Evolutionary conservation across 192 early-diverging fungal species (phyloP), one percentile per base, ranked within the genome.

Genomic region (Rhizoclosmatium globosum): DNA sequence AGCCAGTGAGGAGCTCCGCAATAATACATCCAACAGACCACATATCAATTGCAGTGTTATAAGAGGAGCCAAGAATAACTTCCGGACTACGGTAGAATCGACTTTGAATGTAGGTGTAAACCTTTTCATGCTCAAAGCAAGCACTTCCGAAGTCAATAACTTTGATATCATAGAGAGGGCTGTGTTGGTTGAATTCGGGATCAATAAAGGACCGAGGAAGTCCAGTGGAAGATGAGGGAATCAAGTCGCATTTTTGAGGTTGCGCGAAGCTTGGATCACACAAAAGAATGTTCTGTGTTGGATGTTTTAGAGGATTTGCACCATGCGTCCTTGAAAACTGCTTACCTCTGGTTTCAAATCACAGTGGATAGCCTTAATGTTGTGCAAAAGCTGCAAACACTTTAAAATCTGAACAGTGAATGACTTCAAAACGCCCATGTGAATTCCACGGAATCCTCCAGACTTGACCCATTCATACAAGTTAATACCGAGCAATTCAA

Each of bases 61-160:
- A 99, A 13, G 87, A 87, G 47, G 86, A 79, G n/a, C 96, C 95
- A 64, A 99, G 81, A 60, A 99, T 99, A 23, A 99, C 95, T 85
- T 99, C 97, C 6, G 97, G 97, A 39, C 94, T 93, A 46, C 97
- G 93, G 84, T 99, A 99, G 86, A 99, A 99, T 59, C 97, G 89
- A 75, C 89, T 91, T 83, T 99, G 97, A 67, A 99, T 97, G 76
- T 99, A 99, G 6, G 97, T 98, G 83, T 99, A 99, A 47, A 98
- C 92, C 78, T 94, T 92, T 82, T 99, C 96, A 62, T 91, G 89
- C 79, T 96, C 95, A 43, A 94, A 92, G 79, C 97, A 99, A 82
- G 94, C 94, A 76, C 93, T 94, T 47, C 97, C 97, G 80, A 99
- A 97, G 83, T 99, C 97, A 85, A 99, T 99, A 21, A 99, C 96